A percentile compares a stretch with the other conserved stretches of the same genome.
Evolutionary conservation across 495 filamentous ascomycete species (phyloP).

Genomic region (Cetradonia linearis): DNA sequence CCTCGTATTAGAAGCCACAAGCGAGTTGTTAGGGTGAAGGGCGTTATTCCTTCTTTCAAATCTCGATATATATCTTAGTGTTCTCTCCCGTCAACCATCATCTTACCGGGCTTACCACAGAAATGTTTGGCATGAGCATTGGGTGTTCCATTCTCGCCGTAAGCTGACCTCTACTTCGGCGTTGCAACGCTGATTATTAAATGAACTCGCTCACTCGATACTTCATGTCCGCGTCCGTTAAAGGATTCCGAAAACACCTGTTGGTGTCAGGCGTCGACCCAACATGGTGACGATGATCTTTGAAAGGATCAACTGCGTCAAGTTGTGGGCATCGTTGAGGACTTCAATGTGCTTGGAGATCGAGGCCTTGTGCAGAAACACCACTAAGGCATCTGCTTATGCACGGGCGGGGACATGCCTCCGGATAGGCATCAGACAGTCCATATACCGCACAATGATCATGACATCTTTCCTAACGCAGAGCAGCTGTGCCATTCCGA

Average conservation of each 20-base stretch:
- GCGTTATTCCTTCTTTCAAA: background rate
- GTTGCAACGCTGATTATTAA: background rate
- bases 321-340: background rate
- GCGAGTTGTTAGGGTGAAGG: conserved; percentile 3
- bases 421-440: background rate
- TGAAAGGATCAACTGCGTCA: conserved; percentile 1
- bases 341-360: background rate
- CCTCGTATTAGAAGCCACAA: background rate
- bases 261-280: background rate
- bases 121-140: background rate
- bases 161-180: background rate
- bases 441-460: background rate
- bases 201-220: background rate
- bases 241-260: background rate
- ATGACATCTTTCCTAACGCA: conserved; percentile 2
- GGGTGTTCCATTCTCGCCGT: background rate
- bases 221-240: background rate
- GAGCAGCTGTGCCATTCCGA: conserved; percentile 6
- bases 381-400: conserved; percentile 8
- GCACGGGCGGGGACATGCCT: conserved; percentile 11
- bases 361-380: conserved; percentile 3
- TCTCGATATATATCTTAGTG: background rate
- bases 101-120: background rate
- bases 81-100: background rate
- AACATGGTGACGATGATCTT: background rate